phyloP scores from a whole-genome alignment of 805 yeast species.

The Suhomyces xylopsoci region DNA sequence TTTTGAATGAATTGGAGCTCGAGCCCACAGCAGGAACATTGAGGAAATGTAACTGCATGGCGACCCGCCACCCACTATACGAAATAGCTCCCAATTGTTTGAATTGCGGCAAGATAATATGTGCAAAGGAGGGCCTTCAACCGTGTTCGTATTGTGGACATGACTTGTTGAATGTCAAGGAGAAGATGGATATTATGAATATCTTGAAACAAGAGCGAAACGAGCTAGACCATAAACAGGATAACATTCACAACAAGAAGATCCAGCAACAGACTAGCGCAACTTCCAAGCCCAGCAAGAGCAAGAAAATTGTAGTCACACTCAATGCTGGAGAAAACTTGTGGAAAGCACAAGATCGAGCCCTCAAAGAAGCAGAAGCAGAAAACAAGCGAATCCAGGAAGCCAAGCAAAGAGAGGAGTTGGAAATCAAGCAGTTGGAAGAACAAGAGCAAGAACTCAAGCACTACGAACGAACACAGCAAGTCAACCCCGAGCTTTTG shows the following conservation, averaged over 20 bases:
- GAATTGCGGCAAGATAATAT: conserved; percentile 90
- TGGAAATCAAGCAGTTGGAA: conserved; percentile 31
- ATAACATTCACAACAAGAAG: conserved; percentile 15
- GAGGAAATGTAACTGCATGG: conserved; percentile 75
- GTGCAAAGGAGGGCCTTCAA: conserved; percentile 84
- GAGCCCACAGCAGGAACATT: conserved; percentile 11
- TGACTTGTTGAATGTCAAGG: conserved; percentile 61
- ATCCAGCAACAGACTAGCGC: conserved; percentile 16
- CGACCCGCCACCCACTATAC: conserved; percentile 80
- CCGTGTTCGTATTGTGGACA: conserved; percentile 83
- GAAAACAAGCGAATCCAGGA: conserved; percentile 25
- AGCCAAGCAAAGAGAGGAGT: conserved; percentile 15
- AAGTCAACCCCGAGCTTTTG: conserved; percentile 54
- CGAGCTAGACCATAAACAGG: conserved; percentile 19
- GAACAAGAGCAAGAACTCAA: conserved; percentile 45
- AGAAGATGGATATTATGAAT: conserved; percentile 53
- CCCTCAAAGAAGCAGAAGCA: conserved; percentile 58
- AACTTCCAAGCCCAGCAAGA: not conserved
- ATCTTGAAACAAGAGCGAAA: conserved; percentile 54
- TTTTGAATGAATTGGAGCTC: conserved; percentile 51
- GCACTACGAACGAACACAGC: conserved; percentile 37
- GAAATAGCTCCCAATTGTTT: conserved; percentile 92
- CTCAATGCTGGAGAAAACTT: conserved; percentile 59
- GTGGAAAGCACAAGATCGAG: conserved; percentile 64
- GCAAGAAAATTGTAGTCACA: conserved; percentile 48